A percentile compares a stretch with the other conserved stretches of the same genome.
Conservation (phyloP, 1,139 yeast genomes). For the Sugiyamaella novakii region DNA sequence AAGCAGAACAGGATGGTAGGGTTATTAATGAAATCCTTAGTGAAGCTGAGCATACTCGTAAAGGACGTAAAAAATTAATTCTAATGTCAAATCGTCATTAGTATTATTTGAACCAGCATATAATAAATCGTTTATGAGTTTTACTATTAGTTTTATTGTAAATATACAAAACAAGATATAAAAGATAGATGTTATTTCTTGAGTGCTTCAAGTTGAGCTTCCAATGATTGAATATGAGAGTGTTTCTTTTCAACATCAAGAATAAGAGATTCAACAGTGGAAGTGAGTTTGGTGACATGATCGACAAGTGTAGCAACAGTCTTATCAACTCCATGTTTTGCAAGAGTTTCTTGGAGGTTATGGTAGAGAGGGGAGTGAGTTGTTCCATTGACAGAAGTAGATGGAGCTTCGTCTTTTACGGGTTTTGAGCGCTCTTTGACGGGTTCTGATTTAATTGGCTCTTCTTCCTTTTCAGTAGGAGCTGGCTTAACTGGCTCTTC, state of each 20-base stretch:
- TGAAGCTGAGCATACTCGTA: slow-evolving; percentile 37
- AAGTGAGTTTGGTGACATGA: slow-evolving; percentile 26
- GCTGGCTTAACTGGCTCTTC: neutral
- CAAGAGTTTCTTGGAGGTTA: slow-evolving; percentile 13
- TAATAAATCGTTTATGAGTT: neutral
- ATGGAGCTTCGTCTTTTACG: neutral
- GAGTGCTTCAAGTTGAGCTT: slow-evolving; percentile 25
- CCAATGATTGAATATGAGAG: slow-evolving; percentile 31
- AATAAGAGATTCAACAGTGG: slow-evolving; percentile 29
- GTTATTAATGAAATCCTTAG: slow-evolving; percentile 27
- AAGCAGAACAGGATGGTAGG: slow-evolving; percentile 27
- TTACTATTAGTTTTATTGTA: slow-evolving; percentile 1
- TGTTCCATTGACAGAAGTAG: slow-evolving; percentile 4
- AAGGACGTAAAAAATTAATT: slow-evolving; percentile 48
- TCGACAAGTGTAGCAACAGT: slow-evolving; percentile 13
- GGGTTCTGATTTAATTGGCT: neutral
- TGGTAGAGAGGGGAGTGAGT: slow-evolving; percentile 1
- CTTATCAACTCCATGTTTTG: slow-evolving; percentile 11
- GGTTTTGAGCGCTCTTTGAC: neutral
- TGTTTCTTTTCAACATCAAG: slow-evolving; percentile 29
- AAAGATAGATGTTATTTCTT: slow-evolving; percentile 3
- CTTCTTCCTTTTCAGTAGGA: neutral
- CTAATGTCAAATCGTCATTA: slow-evolving; percentile 31
- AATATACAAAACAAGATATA: slow-evolving; percentile 13
- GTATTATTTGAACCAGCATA: neutral